Percentiles rank a stretch among this genome's conserved stretches.
phyloP scores from a whole-genome alignment of 2,329 filamentous ascomycete species.

The Venturia aucupariae region DNA sequence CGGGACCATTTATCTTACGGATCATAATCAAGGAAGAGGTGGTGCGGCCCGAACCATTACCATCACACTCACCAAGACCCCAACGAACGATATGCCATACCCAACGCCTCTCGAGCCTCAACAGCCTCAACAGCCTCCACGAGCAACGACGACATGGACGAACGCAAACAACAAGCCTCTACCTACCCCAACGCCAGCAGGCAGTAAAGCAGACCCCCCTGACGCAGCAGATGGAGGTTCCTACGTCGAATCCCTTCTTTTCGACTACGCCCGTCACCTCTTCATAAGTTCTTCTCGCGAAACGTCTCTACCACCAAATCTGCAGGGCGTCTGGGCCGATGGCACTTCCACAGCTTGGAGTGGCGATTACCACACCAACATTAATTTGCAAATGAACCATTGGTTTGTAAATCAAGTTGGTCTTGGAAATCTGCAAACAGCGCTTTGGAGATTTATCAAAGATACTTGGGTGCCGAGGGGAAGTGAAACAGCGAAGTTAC shows the following conservation, averaged over 20 bases:
- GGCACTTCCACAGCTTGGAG: conserved; percentile 39
- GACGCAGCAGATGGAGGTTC: conserved; percentile 33
- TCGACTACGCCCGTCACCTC: conserved; percentile 45
- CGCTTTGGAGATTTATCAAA: conserved; percentile 45
- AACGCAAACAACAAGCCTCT: neutral
- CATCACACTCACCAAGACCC: conserved; percentile 6
- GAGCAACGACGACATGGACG: neutral
- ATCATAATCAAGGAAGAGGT: neutral
- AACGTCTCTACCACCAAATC: conserved; percentile 45
- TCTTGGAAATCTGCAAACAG: conserved; percentile 35
- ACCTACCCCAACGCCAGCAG: neutral
- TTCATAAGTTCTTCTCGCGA: conserved; percentile 46
- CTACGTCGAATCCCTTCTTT: conserved; percentile 44
- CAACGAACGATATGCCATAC: neutral
- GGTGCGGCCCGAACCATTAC: neutral
- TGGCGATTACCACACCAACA: conserved; percentile 49
- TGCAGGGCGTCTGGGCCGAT: conserved; percentile 49
- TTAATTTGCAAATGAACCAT: conserved; percentile 55
- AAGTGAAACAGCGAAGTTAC: conserved; percentile 40
- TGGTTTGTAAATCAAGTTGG: conserved; percentile 48
- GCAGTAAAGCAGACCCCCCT: neutral
- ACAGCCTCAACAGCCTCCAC: neutral
- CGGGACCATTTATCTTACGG: neutral
- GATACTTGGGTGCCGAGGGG: conserved; percentile 47
- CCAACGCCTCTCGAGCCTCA: neutral